A percentile compares a stretch with the other conserved stretches of the same genome.
These are phyloP conservation scores for Lachnellula subtilissima DNA, from an alignment of 2,329 filamentous ascomycete genomes.

Conservation along the genomic window DNA sequence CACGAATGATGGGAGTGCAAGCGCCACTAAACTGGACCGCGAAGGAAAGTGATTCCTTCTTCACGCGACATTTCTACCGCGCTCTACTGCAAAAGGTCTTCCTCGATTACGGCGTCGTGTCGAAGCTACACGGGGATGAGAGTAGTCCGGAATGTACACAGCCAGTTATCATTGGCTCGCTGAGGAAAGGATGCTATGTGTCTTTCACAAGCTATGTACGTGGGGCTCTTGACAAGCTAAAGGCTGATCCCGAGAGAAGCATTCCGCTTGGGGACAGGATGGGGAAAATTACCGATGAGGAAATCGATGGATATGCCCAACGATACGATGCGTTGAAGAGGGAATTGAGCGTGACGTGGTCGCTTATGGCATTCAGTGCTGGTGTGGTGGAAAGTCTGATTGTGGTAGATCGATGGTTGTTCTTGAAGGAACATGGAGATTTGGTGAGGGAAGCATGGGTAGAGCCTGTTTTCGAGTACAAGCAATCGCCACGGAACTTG, in stretches of 20 bases:
- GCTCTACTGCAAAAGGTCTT: conserved; percentile 90
- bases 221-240: conserved; percentile 74
- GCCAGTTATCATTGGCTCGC: conserved; percentile 79
- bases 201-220: conserved; percentile 74
- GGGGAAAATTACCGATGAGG: conserved; percentile 64
- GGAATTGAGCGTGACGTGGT: conserved; percentile 85
- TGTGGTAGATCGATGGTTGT: conserved; percentile 85
- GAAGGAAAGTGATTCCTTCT: conserved; percentile 78
- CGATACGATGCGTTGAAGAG: conserved; percentile 64
- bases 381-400: conserved; percentile 85
- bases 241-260: conserved; percentile 52
- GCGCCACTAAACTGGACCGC: conserved; percentile 88
- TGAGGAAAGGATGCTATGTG: conserved; percentile 73
- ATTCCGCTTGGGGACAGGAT: conserved; percentile 62
- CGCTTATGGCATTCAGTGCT: conserved; percentile 92
- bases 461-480: conserved; percentile 87
- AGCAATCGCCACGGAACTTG: conserved; percentile 79
- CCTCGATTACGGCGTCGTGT: conserved; percentile 74
- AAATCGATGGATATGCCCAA: conserved; percentile 66
- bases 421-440: conserved; percentile 70
- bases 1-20: conserved; percentile 97
- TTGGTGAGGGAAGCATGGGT: conserved; percentile 78
- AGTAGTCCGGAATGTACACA: conserved; percentile 51
- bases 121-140: conserved; percentile 37
- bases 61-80: conserved; percentile 88